Conservation (phyloP, 2,329 filamentous ascomycete species). For the Alternaria panax region DNA sequence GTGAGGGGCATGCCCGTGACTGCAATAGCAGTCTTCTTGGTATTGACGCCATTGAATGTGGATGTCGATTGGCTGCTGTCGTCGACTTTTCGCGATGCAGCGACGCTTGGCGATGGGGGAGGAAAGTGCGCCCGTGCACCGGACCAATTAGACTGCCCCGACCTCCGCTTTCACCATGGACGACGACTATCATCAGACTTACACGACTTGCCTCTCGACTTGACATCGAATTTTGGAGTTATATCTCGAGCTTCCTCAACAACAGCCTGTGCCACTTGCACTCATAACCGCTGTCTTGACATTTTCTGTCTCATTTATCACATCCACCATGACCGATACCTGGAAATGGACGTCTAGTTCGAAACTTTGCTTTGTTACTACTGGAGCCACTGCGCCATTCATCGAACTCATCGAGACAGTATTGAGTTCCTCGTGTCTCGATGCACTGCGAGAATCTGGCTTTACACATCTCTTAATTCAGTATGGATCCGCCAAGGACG, state of each 20-base stretch:
- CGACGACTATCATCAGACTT: slow-evolving; percentile 3
- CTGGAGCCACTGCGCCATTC: slow-evolving; percentile 91
- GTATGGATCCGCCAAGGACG: slow-evolving; percentile 71
- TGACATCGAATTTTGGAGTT: neutral
- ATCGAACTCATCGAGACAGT: slow-evolving; percentile 71
- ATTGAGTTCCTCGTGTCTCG: slow-evolving; percentile 68
- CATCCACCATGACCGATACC: slow-evolving; percentile 21
- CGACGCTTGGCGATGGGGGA: slow-evolving; percentile 34
- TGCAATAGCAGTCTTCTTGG: slow-evolving; percentile 43
- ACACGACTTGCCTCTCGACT: no score
- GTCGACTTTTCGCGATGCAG: slow-evolving; percentile 44
- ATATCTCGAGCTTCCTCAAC: neutral
- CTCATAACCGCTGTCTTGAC: neutral
- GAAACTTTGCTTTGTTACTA: slow-evolving; percentile 80
- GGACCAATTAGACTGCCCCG: slow-evolving; percentile 29
- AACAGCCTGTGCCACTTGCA: neutral
- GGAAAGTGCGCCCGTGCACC: slow-evolving; percentile 31
- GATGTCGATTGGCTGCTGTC: slow-evolving; percentile 23
- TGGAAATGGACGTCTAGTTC: slow-evolving; percentile 32
- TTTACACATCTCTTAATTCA: slow-evolving; percentile 82
- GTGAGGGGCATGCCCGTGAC: slow-evolving; percentile 38
- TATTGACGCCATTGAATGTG: slow-evolving; percentile 47
- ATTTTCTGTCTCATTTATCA: neutral
- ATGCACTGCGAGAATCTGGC: slow-evolving; percentile 62
- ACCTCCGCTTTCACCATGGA: slow-evolving; percentile 27